Evolutionary conservation across 2,329 filamentous ascomycete species (phyloP).

Genomic region (Penicillium paneum): DNA sequence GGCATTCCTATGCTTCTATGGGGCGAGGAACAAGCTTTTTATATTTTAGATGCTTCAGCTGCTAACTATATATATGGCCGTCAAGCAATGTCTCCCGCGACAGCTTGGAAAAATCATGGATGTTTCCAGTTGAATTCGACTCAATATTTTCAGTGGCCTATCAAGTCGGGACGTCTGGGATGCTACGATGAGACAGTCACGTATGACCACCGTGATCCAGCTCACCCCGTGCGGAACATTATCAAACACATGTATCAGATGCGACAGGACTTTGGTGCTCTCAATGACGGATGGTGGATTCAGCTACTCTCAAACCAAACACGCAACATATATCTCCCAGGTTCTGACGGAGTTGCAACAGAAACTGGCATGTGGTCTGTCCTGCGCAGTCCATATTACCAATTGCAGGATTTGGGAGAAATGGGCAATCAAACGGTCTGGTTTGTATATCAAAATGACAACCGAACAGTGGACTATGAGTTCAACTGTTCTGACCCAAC

Average conservation of each 20-base stretch:
- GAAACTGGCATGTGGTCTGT: slow-evolving; percentile 62
- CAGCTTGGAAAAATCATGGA: slow-evolving; percentile 63
- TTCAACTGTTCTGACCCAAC: slow-evolving; percentile 55
- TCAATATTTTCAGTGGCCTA: slow-evolving; percentile 58
- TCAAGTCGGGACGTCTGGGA: slow-evolving; percentile 52
- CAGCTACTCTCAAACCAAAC: slow-evolving; percentile 58
- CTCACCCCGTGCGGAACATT: slow-evolving; percentile 59
- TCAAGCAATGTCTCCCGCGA: slow-evolving; percentile 59
- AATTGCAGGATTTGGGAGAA: slow-evolving; percentile 52
- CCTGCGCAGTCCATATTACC: slow-evolving; percentile 49
- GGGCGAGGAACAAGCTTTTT: slow-evolving; percentile 66
- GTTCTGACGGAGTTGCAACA: slow-evolving; percentile 52
- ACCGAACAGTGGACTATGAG: slow-evolving; percentile 51
- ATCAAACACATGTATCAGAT: slow-evolving; percentile 62
- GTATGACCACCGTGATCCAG: slow-evolving; percentile 61
- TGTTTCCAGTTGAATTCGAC: slow-evolving; percentile 58
- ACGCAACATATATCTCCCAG: slow-evolving; percentile 49
- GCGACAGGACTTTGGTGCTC: slow-evolving; percentile 53
- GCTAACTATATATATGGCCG: slow-evolving; percentile 64
- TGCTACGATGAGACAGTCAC: slow-evolving; percentile 58
- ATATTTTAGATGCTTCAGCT: slow-evolving; percentile 62
- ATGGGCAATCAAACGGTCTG: slow-evolving; percentile 47
- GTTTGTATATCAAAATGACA: slow-evolving; percentile 47
- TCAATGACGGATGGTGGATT: slow-evolving; percentile 59
- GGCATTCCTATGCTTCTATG: slow-evolving; percentile 60